Evolutionary conservation across 2,329 filamentous ascomycete genomes (phyloP).

Genomic region (Neurospora sp.): DNA sequence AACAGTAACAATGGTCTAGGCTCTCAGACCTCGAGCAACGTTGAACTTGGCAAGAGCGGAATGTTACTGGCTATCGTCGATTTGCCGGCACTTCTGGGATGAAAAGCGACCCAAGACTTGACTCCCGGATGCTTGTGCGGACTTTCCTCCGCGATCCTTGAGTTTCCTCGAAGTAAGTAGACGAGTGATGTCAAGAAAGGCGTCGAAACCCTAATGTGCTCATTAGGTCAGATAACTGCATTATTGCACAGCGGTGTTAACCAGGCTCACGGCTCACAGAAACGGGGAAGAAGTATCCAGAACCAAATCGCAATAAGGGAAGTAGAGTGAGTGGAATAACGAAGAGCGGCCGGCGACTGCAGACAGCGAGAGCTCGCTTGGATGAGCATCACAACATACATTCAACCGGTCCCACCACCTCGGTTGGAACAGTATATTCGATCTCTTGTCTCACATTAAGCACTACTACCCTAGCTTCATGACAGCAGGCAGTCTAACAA

Average conservation of each 20-base stretch:
- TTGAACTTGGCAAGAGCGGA: background rate
- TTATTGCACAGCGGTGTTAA: background rate
- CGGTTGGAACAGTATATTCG: background rate
- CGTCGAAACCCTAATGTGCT: background rate
- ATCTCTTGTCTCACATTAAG: background rate
- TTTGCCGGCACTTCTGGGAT: background rate
- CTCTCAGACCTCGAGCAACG: background rate
- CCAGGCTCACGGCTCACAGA: background rate
- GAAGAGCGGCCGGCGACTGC: background rate
- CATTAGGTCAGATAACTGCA: background rate
- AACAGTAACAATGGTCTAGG: conserved; percentile 3
- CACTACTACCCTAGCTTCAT: background rate
- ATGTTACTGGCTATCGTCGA: background rate
- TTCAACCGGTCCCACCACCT: background rate
- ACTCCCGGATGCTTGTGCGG: background rate
- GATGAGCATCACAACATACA: background rate
- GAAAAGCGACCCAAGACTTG: background rate
- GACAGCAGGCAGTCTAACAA: background rate
- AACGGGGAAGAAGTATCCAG: background rate
- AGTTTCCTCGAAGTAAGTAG: background rate
- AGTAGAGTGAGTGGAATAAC: background rate
- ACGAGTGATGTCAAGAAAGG: background rate
- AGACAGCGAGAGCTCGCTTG: background rate
- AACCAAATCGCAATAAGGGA: background rate
- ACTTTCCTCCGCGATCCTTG: background rate